Evolutionary conservation across 2,329 filamentous ascomycete species (phyloP), one percentile per base, ranked within the genome.

Genomic region (Trichoderma harzianum): DNA sequence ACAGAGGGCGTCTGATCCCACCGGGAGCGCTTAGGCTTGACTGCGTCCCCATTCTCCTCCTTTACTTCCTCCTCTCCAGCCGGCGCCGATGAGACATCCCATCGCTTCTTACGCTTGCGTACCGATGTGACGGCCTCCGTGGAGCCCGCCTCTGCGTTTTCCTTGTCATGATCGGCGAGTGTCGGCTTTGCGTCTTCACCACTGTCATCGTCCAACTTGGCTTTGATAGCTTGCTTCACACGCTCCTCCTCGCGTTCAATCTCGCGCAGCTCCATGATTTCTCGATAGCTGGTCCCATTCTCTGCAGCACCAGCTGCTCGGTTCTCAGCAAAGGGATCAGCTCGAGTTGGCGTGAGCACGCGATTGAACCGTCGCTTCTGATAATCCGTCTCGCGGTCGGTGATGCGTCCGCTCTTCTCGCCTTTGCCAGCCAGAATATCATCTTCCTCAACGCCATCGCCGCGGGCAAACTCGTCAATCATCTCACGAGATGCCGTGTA

Each of bases 361-460:
- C 96, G 94, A 80, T 97, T 91, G 81, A 97, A 97, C 72, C 95
- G 91, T 75, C 95, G 93, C 84, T 97, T 97, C 83, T 99, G 97
- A 80, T 99, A 99, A 79, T 98, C 95, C 74, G 94, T 97, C 85
- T 98, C 95, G 78, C 96, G 92, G 79, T 97, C 95, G 73, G 91
- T 87, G 79, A 99, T 98, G 77, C 95, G 91, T 72, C 92, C 94
- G 80, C 94, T 93, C 83, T 95, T 93, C 85, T 98, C 96, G 76
- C 89, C 88, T 76, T 91, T 90, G 58, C 92, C 93, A 65, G 94
- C 87, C 74, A 99, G 86, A 7, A 95, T 91, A 78, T 99, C 97
- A 72, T 95, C 94, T 83, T 98, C 95, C 80, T 97, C 95, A 30
- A 95, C 93, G 57, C 93, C 95, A 74, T 88, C 87, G 70, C 95